These are phyloP conservation scores for Pneumocystis murina DNA, from an alignment of 1,139 yeast genomes.

Conservation along the genomic window DNA sequence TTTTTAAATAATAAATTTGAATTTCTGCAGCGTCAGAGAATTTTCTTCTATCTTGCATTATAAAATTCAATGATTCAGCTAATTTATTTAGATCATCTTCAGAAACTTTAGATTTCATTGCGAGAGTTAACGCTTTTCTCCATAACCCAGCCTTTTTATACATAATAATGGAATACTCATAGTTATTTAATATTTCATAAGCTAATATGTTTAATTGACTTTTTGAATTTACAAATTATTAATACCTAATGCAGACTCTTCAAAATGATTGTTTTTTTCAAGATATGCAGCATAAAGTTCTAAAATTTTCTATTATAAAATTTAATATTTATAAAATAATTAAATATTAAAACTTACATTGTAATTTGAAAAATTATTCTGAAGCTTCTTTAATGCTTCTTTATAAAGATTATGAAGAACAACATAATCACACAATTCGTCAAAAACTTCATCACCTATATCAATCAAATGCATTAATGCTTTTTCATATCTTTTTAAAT, in stretches of 20 bases:
- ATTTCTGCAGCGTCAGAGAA: slow-evolving; percentile 78
- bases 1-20: slow-evolving; percentile 44
- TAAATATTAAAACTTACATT: not conserved
- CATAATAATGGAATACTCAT: slow-evolving; percentile 48
- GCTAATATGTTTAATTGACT: slow-evolving; percentile 49
- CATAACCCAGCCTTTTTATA: slow-evolving; percentile 53
- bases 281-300: slow-evolving; percentile 48
- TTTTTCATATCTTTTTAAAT: slow-evolving; percentile 48
- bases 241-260: slow-evolving; percentile 2
- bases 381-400: slow-evolving; percentile 36
- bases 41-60: slow-evolving; percentile 53
- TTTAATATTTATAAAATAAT: not conserved
- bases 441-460: slow-evolving; percentile 30
- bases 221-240: slow-evolving; percentile 19
- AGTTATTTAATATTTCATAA: slow-evolving; percentile 51
- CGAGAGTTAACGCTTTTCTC: slow-evolving; percentile 66
- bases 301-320: slow-evolving; percentile 18
- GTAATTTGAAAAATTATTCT: not conserved
- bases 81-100: slow-evolving; percentile 10
- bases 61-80: slow-evolving; percentile 34
- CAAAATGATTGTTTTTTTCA: slow-evolving; percentile 29
- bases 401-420: slow-evolving; percentile 60
- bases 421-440: slow-evolving; percentile 57
- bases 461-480: slow-evolving; percentile 57
- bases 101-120: slow-evolving; percentile 25